Evolutionary conservation across 2,329 filamentous ascomycete species (phyloP).

Genomic region (Monilinia fructigena): DNA sequence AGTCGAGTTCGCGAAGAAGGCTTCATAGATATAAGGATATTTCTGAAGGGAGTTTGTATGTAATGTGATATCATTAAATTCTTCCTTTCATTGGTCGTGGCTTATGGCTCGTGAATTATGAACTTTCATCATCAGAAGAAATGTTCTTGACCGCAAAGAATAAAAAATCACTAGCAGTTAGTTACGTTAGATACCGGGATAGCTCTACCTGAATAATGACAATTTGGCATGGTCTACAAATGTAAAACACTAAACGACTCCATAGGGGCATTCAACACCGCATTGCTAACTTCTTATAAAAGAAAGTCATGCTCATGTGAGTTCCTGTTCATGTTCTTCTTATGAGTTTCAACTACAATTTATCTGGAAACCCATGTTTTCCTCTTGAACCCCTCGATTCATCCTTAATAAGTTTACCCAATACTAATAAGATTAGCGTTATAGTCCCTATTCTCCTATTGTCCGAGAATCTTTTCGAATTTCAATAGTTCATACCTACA

Average conservation of each 20-base stretch:
- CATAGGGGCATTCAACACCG: background rate
- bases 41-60: conserved; percentile 6
- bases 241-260: background rate
- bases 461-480: too few species aligned
- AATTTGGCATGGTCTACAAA: background rate
- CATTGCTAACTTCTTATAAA: background rate
- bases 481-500: too few species aligned
- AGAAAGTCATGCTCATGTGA: too few species aligned
- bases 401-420: too few species aligned
- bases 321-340: too few species aligned
- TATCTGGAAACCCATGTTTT: background rate
- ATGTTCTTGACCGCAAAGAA: background rate
- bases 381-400: too few species aligned
- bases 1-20: conserved; percentile 85
- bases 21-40: conserved; percentile 38
- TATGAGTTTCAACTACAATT: too few species aligned
- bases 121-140: conserved; percentile 7
- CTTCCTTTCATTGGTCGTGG: background rate
- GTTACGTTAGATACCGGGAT: too few species aligned
- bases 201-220: background rate
- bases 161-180: background rate
- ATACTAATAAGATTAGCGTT: too few species aligned
- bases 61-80: conserved; percentile 23
- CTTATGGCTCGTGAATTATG: conserved; percentile 2
- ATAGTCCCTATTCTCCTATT: too few species aligned